phyloP scores from a whole-genome alignment of 139 green algal species.

The Chlamydomonas sp. region DNA sequence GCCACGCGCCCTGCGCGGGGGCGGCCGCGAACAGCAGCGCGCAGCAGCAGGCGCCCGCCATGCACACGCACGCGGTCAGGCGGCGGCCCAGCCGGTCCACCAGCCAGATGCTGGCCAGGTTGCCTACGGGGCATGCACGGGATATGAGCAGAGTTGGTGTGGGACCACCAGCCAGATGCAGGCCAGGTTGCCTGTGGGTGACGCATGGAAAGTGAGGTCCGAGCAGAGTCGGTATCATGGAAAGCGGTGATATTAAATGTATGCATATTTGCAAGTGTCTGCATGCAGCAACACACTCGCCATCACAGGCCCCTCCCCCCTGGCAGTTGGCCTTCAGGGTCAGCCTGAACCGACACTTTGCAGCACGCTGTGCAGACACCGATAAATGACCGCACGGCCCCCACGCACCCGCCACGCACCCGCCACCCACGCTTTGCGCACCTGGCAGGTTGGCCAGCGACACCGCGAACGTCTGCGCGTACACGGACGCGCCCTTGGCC shows the following conservation, averaged over 20 bases:
- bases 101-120: slow-evolving; percentile 55
- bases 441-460: slow-evolving; percentile 63
- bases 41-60: slow-evolving; percentile 46
- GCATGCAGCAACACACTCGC: no score
- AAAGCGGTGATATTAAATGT: background rate
- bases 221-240: no score
- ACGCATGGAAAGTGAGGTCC: no score
- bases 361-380: no score
- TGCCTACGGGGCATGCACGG: slow-evolving; percentile 28
- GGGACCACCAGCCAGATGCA: slow-evolving; percentile 50
- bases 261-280: no score
- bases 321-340: no score
- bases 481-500: slow-evolving; percentile 41
- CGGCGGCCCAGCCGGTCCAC: slow-evolving; percentile 56
- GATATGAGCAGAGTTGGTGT: no score
- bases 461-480: slow-evolving; percentile 61
- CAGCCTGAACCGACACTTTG: no score
- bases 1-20: slow-evolving; percentile 42
- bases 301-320: no score
- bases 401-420: background rate
- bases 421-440: background rate
- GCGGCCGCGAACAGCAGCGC: slow-evolving; percentile 55
- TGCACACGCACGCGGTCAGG: slow-evolving; percentile 51
- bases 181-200: slow-evolving; percentile 52
- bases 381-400: background rate